Base-by-base conservation (phyloP, 1,139 yeast species). In the Candida sojae region DNA sequence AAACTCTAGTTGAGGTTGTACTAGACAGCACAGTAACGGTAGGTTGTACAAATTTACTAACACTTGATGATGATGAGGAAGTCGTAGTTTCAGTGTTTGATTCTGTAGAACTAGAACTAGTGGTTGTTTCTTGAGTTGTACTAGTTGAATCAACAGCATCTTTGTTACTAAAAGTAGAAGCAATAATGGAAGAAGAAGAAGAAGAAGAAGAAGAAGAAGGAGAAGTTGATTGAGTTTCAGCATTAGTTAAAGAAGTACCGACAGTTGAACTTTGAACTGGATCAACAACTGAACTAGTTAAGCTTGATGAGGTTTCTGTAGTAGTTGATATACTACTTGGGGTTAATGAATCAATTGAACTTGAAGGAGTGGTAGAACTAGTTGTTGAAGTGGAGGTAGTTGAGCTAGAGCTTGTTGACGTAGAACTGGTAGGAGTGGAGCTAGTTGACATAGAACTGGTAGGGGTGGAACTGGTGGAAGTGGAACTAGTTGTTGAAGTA, bases 151-250 rank as follows among this genome's bases (percentile, higher is more conserved):
- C 23, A 17, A 36, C 25, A 26, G 43, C 29, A 13, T 38, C 9
- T 38, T 39, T 12, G 25, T 25, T 21, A 9, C 36, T 9, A 21
- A 50, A 30, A 23, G 53, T 12, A 11, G 44, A 28, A 26, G 53
- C 12, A 28, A 46, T 36, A 10, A 52, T 25, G 12, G 30, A 11
- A 10, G 38, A 13, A 13, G 40, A 31, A 12, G 45, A 36, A 9
- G 56, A 13, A 6, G 53, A 31, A 11, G 52, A 32, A 17, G 52
- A 25, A 23, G 54, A 43, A 39, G 46, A n/a, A 11, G 41, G 12
- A 25, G 46, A 21, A 31, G 13, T 31, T 3, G 17, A 31, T 12
- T 50, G 8, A 13, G 50, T 26, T 6, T 46, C 41, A 12, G 55
- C 13, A 13, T 48, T 34, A 39, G 50, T 13, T 10, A 42, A 31